These are phyloP conservation scores for Calonectria pteridis DNA, from an alignment of 2,329 filamentous ascomycete genomes.

Conservation along the genomic window DNA sequence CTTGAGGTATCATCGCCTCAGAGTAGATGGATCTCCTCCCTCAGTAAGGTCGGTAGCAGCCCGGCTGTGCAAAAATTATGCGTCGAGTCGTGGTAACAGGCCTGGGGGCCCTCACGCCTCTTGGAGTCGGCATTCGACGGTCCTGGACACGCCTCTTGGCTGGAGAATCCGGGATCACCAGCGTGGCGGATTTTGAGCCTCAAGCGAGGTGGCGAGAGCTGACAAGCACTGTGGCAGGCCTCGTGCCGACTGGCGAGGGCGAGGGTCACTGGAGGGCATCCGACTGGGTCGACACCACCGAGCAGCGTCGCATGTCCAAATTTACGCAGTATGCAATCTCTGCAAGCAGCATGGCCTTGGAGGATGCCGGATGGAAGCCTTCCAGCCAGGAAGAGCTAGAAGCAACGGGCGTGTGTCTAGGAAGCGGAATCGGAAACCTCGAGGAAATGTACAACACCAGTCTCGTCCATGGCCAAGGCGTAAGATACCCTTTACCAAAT, in stretches of 20 bases:
- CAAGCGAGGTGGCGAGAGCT: constrained; percentile 74
- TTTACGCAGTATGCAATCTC: constrained; percentile 95
- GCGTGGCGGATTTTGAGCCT: constrained; percentile 72
- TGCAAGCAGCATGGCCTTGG: constrained; percentile 85
- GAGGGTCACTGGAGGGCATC: constrained; percentile 63
- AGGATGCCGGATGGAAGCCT: constrained; percentile 83
- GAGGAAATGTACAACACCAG: constrained; percentile 91
- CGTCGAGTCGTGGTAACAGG: constrained; percentile 87
- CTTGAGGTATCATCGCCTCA: not conserved
- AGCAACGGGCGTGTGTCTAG: constrained; percentile 89
- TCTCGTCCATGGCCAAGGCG: constrained; percentile 78
- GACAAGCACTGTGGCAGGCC: constrained; percentile 86
- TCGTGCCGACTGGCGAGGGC: constrained; percentile 72
- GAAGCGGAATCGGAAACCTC: constrained; percentile 95
- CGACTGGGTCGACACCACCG: constrained; percentile 66
- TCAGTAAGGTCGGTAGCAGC: not conserved
- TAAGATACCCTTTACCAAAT: constrained; percentile 56
- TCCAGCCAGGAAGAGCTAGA: constrained; percentile 73
- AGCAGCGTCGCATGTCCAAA: constrained; percentile 84
- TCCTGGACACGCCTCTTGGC: constrained; percentile 87
- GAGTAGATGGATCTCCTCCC: not conserved
- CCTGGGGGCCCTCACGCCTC: constrained; percentile 83
- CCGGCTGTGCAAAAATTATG: constrained; percentile 62
- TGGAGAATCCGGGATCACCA: constrained; percentile 84
- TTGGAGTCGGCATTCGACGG: constrained; percentile 81